Base-by-base conservation (phyloP, 306 rosid species). In the Prunus mume region DNA sequence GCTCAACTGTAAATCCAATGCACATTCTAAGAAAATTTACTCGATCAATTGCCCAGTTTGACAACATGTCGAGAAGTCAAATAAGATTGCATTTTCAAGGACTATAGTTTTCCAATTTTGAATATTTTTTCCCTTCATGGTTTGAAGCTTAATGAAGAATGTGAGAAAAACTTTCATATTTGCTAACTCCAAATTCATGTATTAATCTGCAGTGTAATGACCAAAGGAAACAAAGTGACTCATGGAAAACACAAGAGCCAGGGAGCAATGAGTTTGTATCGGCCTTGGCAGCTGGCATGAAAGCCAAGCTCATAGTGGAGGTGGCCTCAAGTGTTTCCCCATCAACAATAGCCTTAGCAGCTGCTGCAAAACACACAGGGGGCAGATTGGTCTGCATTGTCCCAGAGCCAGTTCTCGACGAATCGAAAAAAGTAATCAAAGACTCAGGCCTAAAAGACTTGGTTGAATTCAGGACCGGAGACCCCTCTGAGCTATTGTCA, bases 211-310 rank as follows among this genome's bases (percentile, higher is more conserved):
- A 87, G 88, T 89, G 91, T 66, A 83, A 76, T 45, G 73, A 73
- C 65, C 63, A 51, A 25, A 78, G 43, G 68, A 82, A 86, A 74
- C 70, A 77, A 49, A 18, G 71, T 34, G 89, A 74, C 12, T 68
- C 79, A 25, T 65, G 88, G 86, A 86, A 74, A 78, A 66, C 85
- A 71, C 87, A 72, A 75, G 92, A 87, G 73, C 88, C 79, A 0
- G 90, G 92, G 69, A 89, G 89, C 82, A 85, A 83, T 75, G 92
- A 89, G 72, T 88, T 87, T 50, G 87, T 91, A 25, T 89, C 92
- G 15, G 97, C 90, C 58, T 68, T 89, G 72, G 94, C 97, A 50
- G 97, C 94, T 28, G 92, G 94, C 19, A 86, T 85, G 90, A 86
- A 73, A 79, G 92, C 92, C 49, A 86, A 91, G 67, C 90, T 87